Conservation (phyloP, 352 stramenopile species). For the Hyaloperonospora brassicae region DNA sequence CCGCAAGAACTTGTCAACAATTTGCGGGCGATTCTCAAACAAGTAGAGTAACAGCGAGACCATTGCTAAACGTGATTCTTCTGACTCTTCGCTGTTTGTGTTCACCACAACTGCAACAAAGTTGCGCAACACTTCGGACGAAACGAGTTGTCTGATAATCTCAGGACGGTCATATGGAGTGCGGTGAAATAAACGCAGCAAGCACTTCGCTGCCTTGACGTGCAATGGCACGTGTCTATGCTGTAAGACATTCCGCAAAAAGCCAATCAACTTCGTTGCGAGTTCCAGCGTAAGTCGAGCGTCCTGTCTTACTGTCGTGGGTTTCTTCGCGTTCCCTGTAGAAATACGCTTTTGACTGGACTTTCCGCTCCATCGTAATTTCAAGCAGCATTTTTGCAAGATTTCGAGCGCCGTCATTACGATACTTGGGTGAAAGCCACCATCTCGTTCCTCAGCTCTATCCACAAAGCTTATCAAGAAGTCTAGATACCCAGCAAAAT, state of each 20-base stretch:
- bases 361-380: conserved; percentile 46
- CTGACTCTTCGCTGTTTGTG: conserved; percentile 39
- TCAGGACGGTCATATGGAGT: conserved; percentile 25
- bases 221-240: conserved; percentile 55
- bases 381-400: conserved; percentile 66
- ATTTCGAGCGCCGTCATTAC: conserved; percentile 53
- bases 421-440: conserved; percentile 52
- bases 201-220: conserved; percentile 60
- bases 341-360: conserved; percentile 6
- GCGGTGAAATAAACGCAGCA: conserved; percentile 53
- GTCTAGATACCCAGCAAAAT: conserved; percentile 47
- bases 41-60: conserved; percentile 57
- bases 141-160: conserved; percentile 37
- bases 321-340: conserved; percentile 8
- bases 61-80: conserved; percentile 61
- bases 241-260: conserved; percentile 40
- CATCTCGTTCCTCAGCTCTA: conserved; percentile 22
- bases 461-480: conserved; percentile 40
- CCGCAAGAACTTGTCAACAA: conserved; percentile 52
- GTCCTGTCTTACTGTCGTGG: conserved; percentile 15
- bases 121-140: conserved; percentile 39
- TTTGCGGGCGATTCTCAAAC: conserved; percentile 43
- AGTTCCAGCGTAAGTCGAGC: conserved; percentile 34
- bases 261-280: conserved; percentile 33
- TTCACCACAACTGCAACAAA: conserved; percentile 49